Percentiles rank a stretch among this genome's conserved stretches.
Conservation (phyloP, 2,329 filamentous ascomycete species). For the Clarireedia paspali region DNA sequence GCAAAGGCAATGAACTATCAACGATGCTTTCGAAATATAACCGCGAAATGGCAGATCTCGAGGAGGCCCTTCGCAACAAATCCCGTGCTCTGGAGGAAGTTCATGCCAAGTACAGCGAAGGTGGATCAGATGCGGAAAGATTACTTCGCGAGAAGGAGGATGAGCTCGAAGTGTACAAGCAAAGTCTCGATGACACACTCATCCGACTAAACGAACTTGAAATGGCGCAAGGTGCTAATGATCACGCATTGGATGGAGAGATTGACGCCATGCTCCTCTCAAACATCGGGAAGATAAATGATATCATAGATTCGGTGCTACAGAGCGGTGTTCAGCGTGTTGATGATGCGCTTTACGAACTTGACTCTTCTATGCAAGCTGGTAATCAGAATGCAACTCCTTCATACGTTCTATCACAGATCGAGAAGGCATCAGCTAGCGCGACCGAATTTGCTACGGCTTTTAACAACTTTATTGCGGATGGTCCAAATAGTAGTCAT, state of each 20-base stretch:
- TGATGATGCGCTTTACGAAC: constrained; percentile 92
- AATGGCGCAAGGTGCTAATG: constrained; percentile 65
- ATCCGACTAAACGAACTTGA: constrained; percentile 86
- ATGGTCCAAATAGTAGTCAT: constrained; percentile 85
- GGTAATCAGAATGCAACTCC: constrained; percentile 97
- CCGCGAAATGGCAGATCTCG: constrained; percentile 91
- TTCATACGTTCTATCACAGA: constrained; percentile 88
- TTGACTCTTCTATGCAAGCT: constrained; percentile 96
- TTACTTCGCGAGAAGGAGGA: constrained; percentile 91
- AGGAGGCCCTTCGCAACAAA: constrained; percentile 86
- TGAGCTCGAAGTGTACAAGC: constrained; percentile 96
- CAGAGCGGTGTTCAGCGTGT: constrained; percentile 89
- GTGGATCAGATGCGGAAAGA: constrained; percentile 77
- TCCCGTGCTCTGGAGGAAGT: constrained; percentile 78
- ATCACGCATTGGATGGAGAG: constrained; percentile 77
- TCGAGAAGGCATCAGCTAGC: constrained; percentile 90
- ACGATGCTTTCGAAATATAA: constrained; percentile 95
- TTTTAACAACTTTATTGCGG: constrained; percentile 97
- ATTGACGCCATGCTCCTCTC: constrained; percentile 83
- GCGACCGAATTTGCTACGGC: constrained; percentile 96
- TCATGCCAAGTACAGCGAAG: constrained; percentile 68
- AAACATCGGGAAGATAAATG: constrained; percentile 88
- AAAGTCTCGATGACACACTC: constrained; percentile 92
- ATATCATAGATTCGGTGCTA: constrained; percentile 93
- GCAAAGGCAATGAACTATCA: constrained; percentile 91